phyloP scores from a whole-genome alignment of 176 grass and related monocot species.

The Tillandsia fasciculata region DNA sequence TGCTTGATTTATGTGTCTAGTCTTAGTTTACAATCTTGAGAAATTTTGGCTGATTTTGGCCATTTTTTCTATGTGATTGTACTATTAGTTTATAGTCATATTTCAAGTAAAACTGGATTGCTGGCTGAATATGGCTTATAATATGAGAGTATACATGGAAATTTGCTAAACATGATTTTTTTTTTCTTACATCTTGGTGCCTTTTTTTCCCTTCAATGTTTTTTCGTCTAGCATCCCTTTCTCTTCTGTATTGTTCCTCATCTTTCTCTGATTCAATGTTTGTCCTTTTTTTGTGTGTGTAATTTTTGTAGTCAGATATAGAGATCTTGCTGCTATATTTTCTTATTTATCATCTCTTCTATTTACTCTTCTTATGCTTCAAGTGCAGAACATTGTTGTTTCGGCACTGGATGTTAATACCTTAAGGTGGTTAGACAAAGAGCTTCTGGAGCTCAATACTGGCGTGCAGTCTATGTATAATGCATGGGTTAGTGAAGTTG shows the following conservation, averaged over 20 bases:
- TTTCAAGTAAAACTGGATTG: too few relatives aligned
- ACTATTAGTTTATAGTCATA: too few relatives aligned
- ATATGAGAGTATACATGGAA: too few relatives aligned
- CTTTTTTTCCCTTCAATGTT: too few relatives aligned
- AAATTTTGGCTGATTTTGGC: too few relatives aligned
- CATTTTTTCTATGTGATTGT: too few relatives aligned
- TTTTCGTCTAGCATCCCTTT: too few relatives aligned
- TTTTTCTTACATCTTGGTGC: too few relatives aligned
- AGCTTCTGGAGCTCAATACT: slow-evolving; percentile 24
- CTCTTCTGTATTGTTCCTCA: background rate
- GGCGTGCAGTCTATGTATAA: slow-evolving; percentile 32
- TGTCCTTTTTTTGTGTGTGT: background rate
- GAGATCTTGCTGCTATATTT: background rate
- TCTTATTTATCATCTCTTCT: background rate
- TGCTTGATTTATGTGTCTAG: background rate
- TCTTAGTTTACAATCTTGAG: too few relatives aligned
- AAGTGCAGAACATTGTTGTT: slow-evolving; percentile 44
- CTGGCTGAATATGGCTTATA: background rate
- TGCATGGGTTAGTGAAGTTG: slow-evolving; percentile 57
- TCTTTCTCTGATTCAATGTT: background rate
- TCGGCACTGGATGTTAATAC: slow-evolving; percentile 27
- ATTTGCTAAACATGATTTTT: too few relatives aligned
- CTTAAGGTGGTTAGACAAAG: slow-evolving; percentile 21
- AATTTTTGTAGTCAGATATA: background rate
- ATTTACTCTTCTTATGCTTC: slow-evolving; percentile 23